Evolutionary conservation across 495 filamentous ascomycete genomes (phyloP), one percentile per base, ranked within the genome.

Genomic region (Penicillium atrosanguineum): DNA sequence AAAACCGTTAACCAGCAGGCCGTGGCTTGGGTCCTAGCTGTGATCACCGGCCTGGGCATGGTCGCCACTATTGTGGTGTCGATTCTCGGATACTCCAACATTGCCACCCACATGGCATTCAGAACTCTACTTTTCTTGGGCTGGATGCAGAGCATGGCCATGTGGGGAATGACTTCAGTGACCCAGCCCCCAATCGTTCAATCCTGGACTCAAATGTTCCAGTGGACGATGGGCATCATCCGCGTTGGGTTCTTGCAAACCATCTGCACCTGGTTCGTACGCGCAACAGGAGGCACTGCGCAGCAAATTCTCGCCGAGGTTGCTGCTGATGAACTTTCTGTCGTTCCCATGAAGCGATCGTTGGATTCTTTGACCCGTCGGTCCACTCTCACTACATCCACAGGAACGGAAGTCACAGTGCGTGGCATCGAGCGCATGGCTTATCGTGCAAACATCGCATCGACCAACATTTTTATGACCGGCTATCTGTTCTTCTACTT

Each of bases 211-310:
- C 93, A 97, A 73, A 90, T 96, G 61, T 97, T 97, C 75, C 85
- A 92, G 69, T 98, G 94, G 94, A 92, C 84, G 64, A 90, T 98
- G 88, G 94, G 94, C 57, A 90, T 98, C 61, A 92, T 98, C 59
- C 80, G 82, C 48, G 80, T 95, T 54, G 76, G 75, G 39, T 95
- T 95, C 70, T 81, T 97, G 64, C 87, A 98, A 65, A 74, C 79
- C 26, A 89, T 97, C 55, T 84, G 88, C 41, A 95, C 90, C 21
- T 98, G 94, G 94, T 98, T 97, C 68, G 92, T 96, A 69, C 87
- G 91, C 28, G 78, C 94, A 6, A 98, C 94, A 5, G 94, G 94
- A 18, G 94, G 94, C 46, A 88, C 82, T 11, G 87, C 94, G 9
- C 84, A 90, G 12, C 86, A 82, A 28, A 74, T 95, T 37, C 81